Evolutionary conservation across 2,329 filamentous ascomycete genomes (phyloP).

Genomic region (Alternaria metachromatica): DNA sequence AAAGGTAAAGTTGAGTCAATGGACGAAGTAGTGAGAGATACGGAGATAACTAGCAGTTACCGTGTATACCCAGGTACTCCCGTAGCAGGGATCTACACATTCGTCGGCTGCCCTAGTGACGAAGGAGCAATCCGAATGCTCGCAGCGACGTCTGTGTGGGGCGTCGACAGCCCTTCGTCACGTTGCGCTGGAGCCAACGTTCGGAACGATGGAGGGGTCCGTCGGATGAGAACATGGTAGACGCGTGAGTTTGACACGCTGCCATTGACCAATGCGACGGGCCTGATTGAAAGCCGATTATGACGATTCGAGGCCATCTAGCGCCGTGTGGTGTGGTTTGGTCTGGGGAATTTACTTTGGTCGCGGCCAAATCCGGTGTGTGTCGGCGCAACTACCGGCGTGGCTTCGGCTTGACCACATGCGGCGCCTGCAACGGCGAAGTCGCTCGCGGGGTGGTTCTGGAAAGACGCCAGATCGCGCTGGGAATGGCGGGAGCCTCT

Average conservation of each 20-base stretch:
- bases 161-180: constrained; percentile 13
- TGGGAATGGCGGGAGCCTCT: neutral
- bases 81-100: constrained; percentile 20
- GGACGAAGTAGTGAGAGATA: constrained; percentile 26
- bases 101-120: constrained; percentile 24
- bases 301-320: constrained; percentile 26
- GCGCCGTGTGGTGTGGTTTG: constrained; percentile 12
- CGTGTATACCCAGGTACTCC: constrained; percentile 26
- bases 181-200: constrained; percentile 20
- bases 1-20: constrained; percentile 1
- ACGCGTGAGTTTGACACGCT: constrained; percentile 16
- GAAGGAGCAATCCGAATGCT: constrained; percentile 23
- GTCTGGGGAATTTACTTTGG: constrained; percentile 20
- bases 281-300: constrained; percentile 21
- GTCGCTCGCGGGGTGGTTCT: constrained; percentile 2
- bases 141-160: constrained; percentile 24
- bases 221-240: constrained; percentile 14
- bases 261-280: constrained; percentile 33
- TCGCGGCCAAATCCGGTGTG: constrained; percentile 17
- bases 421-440: constrained; percentile 29
- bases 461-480: neutral
- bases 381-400: constrained; percentile 29
- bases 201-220: constrained; percentile 27
- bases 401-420: constrained; percentile 16
- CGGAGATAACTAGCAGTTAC: constrained; percentile 25